Percentiles rank a stretch among this genome's conserved stretches.
phyloP scores from a whole-genome alignment of 345 rosid genomes.

The Hirschfeldia incana region DNA sequence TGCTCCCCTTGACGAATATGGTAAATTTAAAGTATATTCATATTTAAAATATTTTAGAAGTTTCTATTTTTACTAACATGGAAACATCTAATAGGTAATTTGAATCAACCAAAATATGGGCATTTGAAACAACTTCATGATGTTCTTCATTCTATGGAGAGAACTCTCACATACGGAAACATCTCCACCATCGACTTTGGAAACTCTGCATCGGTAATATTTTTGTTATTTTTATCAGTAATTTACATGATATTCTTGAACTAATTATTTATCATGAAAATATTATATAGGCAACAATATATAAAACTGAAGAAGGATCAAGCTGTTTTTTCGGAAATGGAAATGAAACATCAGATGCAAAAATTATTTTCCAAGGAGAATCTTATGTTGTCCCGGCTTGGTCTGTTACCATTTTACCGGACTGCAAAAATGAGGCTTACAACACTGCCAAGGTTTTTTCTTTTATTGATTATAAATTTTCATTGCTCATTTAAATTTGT shows the following conservation, averaged over 20 bases:
- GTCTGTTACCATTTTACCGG: conserved; percentile 64
- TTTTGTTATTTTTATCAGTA: too few species aligned
- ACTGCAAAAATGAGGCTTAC: conserved; percentile 24
- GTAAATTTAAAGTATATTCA: too few species aligned
- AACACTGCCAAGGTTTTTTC: conserved; percentile 25
- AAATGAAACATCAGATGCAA: too few species aligned
- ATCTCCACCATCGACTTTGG: too few species aligned
- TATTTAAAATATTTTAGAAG: not conserved
- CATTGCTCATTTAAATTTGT: not conserved
- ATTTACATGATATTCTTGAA: not conserved
- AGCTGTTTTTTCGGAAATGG: conserved; percentile 50
- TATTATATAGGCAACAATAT: conserved; percentile 49
- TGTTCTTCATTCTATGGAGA: not conserved
- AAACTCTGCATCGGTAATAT: too few species aligned
- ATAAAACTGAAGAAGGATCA: conserved; percentile 43
- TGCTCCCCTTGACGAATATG: too few species aligned
- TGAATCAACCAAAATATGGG: not conserved
- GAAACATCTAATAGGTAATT: not conserved
- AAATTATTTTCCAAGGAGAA: conserved; percentile 39
- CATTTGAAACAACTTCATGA: not conserved
- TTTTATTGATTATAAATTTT: not conserved
- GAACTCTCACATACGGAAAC: not conserved
- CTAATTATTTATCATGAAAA: not conserved
- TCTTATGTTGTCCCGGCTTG: conserved; percentile 53
- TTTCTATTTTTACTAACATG: not conserved